A percentile compares a stretch with the other conserved stretches of the same genome.
Evolutionary conservation across 352 stramenopile species (phyloP).

Genomic region (Thalassiosira livingstoniorum): DNA sequence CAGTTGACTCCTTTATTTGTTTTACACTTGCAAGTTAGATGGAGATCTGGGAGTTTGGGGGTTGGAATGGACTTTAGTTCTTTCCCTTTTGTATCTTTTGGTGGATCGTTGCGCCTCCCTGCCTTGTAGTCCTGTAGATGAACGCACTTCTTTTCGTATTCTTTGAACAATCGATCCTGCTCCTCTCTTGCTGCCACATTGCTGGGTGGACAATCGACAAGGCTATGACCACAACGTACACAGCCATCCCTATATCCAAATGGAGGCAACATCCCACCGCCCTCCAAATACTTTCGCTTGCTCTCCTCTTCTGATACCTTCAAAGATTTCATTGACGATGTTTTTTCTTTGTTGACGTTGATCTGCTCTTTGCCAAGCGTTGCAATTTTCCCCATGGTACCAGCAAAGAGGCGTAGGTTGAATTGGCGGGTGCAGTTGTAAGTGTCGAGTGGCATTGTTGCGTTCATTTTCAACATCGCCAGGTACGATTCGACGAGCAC

Average conservation of each 20-base stretch:
- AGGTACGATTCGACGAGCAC: too few species aligned
- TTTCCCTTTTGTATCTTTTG: neutral
- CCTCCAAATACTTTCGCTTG: neutral
- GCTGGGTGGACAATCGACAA: neutral
- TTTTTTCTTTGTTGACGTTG: too few species aligned
- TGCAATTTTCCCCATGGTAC: too few species aligned
- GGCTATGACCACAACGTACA: neutral
- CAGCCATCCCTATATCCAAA: neutral
- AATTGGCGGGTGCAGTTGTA: too few species aligned
- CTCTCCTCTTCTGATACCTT: too few species aligned
- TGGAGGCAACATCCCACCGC: neutral
- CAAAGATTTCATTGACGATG: too few species aligned
- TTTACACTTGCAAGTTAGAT: neutral
- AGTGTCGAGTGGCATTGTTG: too few species aligned
- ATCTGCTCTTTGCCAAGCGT: too few species aligned
- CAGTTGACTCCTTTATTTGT: conserved; percentile 9
- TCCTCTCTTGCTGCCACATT: neutral
- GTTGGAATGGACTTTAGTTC: neutral
- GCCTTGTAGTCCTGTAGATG: neutral
- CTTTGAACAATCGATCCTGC: neutral
- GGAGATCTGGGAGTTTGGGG: neutral
- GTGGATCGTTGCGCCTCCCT: too few species aligned
- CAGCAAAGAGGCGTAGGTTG: too few species aligned
- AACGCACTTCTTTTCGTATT: neutral
- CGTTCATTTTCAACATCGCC: too few species aligned